Evolutionary conservation across 352 stramenopile species (phyloP), one percentile per base, ranked within the genome.

Genomic region (Phytopythium ostracodes): DNA sequence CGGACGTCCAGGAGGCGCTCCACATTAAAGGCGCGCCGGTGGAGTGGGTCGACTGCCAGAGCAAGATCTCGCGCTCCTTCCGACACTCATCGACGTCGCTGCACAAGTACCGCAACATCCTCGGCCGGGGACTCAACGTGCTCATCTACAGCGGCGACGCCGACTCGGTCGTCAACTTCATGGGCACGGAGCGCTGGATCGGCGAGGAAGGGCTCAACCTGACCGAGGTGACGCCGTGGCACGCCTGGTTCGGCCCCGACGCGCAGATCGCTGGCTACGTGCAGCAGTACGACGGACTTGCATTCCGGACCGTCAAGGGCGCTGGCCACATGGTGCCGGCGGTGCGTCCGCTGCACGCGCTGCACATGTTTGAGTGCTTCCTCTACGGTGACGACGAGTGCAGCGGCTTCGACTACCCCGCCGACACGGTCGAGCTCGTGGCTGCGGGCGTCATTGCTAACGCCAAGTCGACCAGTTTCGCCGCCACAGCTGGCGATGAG

Each of bases 301-400:
- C 77, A 7, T 98, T 96, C 76, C 78, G 96, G 59, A 98, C 92
- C 0, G 92, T 98, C 66, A 94, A 96, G 62, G 92, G 91, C 18
- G 88, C 89, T 18, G 94, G 94, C 2, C 91, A 98, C 72, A 95
- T 97, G 82, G 92, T 97, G 52, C 81, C 81, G 1, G 78, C 76
- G 0, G 81, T 91, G 52, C 82, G 84, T 31, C 87, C 87, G 31
- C 69, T 89, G n/a, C 81, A 89, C 56, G 79, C 79, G 11, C 76
- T 92, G 38, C 72, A 87, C 67, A 81, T 96, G 59, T 89, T 94
- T 52, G 79, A 96, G 63, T 88, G 82, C 62, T 95, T 96, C 75
- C 73, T 96, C 44, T 83, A 75, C 40, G 79, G 81, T 18, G 73
- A 87, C 11, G 75, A 75, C 0, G 57, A 64, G 20, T 92, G 82